These are phyloP conservation scores for Quercus gilva DNA, from an alignment of 306 rosid species.

Conservation along the genomic window DNA sequence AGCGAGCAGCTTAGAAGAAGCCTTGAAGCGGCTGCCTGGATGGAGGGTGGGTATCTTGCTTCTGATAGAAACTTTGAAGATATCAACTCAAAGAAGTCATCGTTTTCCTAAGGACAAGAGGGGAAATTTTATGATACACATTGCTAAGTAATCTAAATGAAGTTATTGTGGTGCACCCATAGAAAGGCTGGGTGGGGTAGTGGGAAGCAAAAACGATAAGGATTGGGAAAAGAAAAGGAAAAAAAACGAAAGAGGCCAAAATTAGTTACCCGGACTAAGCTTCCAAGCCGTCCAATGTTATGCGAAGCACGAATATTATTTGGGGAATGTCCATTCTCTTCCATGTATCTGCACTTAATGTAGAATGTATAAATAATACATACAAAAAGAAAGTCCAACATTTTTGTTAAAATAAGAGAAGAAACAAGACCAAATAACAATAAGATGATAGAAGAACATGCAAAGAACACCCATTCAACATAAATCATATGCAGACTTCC, in stretches of 20 bases:
- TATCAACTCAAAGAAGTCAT: slow-evolving; percentile 90
- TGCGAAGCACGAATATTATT: slow-evolving; percentile 80
- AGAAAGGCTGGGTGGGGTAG: background rate
- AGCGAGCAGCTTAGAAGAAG: slow-evolving; percentile 77
- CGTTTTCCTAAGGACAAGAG: slow-evolving; percentile 61
- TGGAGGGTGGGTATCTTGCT: slow-evolving; percentile 50
- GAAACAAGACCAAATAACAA: background rate
- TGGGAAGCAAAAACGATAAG: background rate
- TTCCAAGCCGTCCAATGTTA: slow-evolving; percentile 79
- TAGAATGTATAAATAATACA: background rate
- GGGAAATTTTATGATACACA: slow-evolving; percentile 1
- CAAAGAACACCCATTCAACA: background rate
- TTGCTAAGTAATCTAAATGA: background rate
- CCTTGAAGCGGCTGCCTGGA: slow-evolving; percentile 82
- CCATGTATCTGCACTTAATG: slow-evolving; percentile 68
- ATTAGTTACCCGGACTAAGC: slow-evolving; percentile 63
- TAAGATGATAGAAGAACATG: background rate
- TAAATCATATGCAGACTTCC: background rate
- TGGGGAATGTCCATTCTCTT: slow-evolving; percentile 69
- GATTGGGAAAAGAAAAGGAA: background rate
- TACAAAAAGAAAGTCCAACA: background rate
- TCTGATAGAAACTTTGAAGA: slow-evolving; percentile 80
- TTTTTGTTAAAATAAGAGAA: background rate
- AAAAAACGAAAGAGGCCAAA: background rate
- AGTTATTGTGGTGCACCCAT: background rate